These are phyloP conservation scores for Aspergillus sp. DNA, from an alignment of 2,329 filamentous ascomycete genomes.

Conservation along the genomic window DNA sequence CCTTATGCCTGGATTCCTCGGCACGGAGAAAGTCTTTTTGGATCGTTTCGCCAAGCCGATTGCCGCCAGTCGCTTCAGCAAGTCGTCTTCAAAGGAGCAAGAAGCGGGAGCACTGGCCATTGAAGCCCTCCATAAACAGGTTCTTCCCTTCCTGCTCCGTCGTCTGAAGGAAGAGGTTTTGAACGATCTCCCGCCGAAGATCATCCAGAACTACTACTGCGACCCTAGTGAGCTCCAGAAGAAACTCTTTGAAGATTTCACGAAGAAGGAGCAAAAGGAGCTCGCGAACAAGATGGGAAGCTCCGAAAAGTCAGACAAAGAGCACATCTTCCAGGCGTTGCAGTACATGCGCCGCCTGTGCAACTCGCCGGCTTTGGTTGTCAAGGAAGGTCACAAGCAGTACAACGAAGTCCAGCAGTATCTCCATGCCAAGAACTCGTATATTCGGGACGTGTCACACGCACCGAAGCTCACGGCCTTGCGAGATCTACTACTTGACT, in stretches of 20 bases:
- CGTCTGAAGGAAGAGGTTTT: slow-evolving; percentile 97
- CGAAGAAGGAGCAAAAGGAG: slow-evolving; percentile 86
- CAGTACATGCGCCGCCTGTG: slow-evolving; percentile 99
- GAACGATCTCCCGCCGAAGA: slow-evolving; percentile 95
- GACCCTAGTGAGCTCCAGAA: slow-evolving; percentile 93
- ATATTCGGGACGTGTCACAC: slow-evolving; percentile 79
- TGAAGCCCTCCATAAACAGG: slow-evolving; percentile 97
- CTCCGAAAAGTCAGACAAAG: slow-evolving; percentile 88
- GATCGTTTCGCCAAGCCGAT: slow-evolving; percentile 95
- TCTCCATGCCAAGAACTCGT: slow-evolving; percentile 74
- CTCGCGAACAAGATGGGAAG: slow-evolving; percentile 79
- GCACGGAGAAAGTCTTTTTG: slow-evolving; percentile 93
- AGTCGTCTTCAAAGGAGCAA: slow-evolving; percentile 97
- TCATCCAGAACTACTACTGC: slow-evolving; percentile 98
- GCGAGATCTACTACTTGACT: slow-evolving; percentile 93
- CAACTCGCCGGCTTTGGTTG: slow-evolving; percentile 93
- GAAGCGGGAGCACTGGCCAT: slow-evolving; percentile 94
- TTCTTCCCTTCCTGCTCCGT: slow-evolving; percentile 90
- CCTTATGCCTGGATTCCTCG: slow-evolving; percentile 96
- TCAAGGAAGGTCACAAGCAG: slow-evolving; percentile 88
- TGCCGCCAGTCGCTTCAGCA: slow-evolving; percentile 89
- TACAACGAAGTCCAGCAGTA: slow-evolving; percentile 85
- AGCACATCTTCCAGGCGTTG: slow-evolving; percentile 97
- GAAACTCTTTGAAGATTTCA: slow-evolving; percentile 95
- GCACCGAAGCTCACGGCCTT: slow-evolving; percentile 91